Evolutionary conservation across 2,329 filamentous ascomycete species (phyloP), one percentile per base, ranked within the genome.

Genomic region (Nemania serpens): DNA sequence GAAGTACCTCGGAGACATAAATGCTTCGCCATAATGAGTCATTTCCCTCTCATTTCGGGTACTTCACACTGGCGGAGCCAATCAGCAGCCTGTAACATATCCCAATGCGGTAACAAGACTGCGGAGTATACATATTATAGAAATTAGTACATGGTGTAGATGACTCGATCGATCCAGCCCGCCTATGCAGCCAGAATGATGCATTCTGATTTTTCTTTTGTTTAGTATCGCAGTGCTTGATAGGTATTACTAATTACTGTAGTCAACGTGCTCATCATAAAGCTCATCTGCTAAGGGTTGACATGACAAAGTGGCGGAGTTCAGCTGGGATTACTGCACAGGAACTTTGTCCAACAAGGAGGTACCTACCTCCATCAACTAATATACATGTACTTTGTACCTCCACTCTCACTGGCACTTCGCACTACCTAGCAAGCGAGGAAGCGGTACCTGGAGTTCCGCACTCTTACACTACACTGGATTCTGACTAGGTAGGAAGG

Each of bases 101-200:
- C 36, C 11, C 36, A 39, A n/a, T 39, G 4, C 36, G 36, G 36
- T n/a, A 39, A 39, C 36, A 39, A 39, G 25, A 29, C 25, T 29
- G 25, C 25, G 25, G 4, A 29, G 25, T 29, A 29, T 7, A 7
- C 7, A 29, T 3, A 29, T 29, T 29, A 3, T 29, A 29, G 25
- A 29, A n/a, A n/a, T n/a, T n/a, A n/a, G n/a, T 29, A 29, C 7
- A 3, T 7, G 4, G 7, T 29, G 7, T 29, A 7, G 25, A 29
- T 29, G 25, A 29, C 25, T 29, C 25, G 25, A 7, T 7, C 25
- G 25, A 29, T 29, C 25, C 25, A 29, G 25, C 25, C 25, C 25
- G 25, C 25, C 25, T 29, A 50, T 56, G 34, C 36, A 36, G 37
- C 46, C 25, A 25, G 41, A 55, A 60, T 56, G 58, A 60, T 52